Percentiles rank a stretch among this genome's conserved stretches.
Evolutionary conservation across 148 eudicot species (phyloP).

Genomic region (Spergularia marina): DNA sequence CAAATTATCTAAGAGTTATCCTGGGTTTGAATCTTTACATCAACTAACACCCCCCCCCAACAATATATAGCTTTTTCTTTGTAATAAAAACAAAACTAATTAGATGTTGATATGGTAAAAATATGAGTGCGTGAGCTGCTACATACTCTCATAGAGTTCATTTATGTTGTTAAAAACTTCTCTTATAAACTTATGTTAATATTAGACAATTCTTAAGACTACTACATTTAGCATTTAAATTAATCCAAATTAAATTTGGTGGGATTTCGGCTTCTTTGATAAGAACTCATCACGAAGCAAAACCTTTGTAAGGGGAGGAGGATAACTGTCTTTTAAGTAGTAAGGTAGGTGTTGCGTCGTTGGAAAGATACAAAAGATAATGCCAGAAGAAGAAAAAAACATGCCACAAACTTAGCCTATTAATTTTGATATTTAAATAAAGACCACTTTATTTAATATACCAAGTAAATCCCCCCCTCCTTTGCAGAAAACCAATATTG

Average conservation of each 20-base stretch:
- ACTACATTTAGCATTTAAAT: not conserved
- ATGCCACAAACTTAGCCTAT: not conserved
- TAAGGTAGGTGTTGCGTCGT: slow-evolving; percentile 21
- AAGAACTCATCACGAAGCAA: slow-evolving; percentile 8
- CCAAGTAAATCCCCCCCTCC: not conserved
- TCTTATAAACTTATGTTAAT: too few relatives aligned
- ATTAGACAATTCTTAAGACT: not conserved
- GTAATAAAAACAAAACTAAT: too few relatives aligned
- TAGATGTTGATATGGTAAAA: too few relatives aligned
- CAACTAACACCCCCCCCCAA: too few relatives aligned
- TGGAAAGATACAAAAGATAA: slow-evolving; percentile 22
- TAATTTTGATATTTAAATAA: not conserved
- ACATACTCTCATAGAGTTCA: too few relatives aligned
- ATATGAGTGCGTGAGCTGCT: too few relatives aligned
- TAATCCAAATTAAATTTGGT: not conserved
- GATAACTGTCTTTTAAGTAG: slow-evolving; percentile 12
- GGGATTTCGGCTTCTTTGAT: slow-evolving; percentile 18
- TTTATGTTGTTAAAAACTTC: too few relatives aligned
- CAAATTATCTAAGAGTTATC: too few relatives aligned
- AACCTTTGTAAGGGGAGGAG: not conserved
- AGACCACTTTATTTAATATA: slow-evolving; percentile 1
- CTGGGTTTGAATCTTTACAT: too few relatives aligned
- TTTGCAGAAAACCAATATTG: slow-evolving; percentile 5
- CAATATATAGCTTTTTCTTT: too few relatives aligned
- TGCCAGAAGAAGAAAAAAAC: not conserved